A percentile compares a stretch with the other conserved stretches of the same genome.
phyloP scores from a whole-genome alignment of 1,284 basidiomycete genomes.

The Heterobasidion irregulare region DNA sequence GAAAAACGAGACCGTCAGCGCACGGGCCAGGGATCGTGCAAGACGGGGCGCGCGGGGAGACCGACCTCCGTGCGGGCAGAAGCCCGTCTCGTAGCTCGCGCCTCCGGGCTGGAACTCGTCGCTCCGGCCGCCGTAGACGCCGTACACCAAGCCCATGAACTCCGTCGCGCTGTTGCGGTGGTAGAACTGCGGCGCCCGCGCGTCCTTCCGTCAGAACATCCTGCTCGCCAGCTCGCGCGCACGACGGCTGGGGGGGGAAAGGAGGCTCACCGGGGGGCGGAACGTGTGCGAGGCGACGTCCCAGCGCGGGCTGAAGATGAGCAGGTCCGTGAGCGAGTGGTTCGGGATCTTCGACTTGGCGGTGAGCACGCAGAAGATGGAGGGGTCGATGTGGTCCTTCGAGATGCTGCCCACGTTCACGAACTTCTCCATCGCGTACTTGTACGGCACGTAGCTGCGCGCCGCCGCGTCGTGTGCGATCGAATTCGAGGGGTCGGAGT shows the following conservation, averaged over 20 bases:
- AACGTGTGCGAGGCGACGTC: slow-evolving; percentile 46
- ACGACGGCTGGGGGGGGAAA: not conserved
- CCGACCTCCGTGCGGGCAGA: slow-evolving; percentile 48
- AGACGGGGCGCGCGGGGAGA: too few species aligned
- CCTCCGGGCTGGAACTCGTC: slow-evolving; percentile 52
- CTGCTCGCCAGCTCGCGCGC: not conserved
- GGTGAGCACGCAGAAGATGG: slow-evolving; percentile 57
- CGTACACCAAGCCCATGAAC: slow-evolving; percentile 55
- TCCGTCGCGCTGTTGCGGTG: slow-evolving; percentile 57
- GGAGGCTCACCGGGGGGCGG: slow-evolving; percentile 27
- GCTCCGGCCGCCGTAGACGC: slow-evolving; percentile 50
- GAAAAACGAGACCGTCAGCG: too few species aligned
- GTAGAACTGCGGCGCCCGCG: slow-evolving; percentile 36
- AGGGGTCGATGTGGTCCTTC: slow-evolving; percentile 58
- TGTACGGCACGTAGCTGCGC: slow-evolving; percentile 61
- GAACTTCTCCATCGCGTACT: slow-evolving; percentile 63
- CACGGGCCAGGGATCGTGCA: too few species aligned
- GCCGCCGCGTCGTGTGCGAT: not conserved
- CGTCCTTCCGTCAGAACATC: not conserved
- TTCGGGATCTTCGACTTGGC: slow-evolving; percentile 51
- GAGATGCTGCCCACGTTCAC: slow-evolving; percentile 58
- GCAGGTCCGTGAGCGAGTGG: slow-evolving; percentile 51
- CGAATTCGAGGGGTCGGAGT: not conserved
- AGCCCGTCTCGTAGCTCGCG: slow-evolving; percentile 53
- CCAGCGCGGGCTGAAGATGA: slow-evolving; percentile 58